A percentile compares a stretch with the other conserved stretches of the same genome.
These are phyloP conservation scores for Inga leiocalycina DNA, from an alignment of 306 rosid species.

Conservation along the genomic window DNA sequence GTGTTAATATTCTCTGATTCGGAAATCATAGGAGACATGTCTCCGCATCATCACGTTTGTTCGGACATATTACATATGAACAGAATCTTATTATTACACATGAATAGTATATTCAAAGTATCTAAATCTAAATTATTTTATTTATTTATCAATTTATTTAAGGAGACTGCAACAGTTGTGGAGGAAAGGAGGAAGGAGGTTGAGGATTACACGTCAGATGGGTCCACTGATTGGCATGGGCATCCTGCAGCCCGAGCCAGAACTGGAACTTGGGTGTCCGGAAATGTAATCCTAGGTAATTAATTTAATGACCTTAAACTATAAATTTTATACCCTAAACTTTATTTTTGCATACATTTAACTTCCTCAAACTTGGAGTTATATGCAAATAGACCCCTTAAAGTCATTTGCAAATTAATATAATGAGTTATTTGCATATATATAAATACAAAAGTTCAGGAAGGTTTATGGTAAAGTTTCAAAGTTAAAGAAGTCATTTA, in stretches of 20 bases:
- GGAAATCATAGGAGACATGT: background rate
- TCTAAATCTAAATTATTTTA: background rate
- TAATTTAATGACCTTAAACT: too few relatives aligned
- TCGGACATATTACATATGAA: too few relatives aligned
- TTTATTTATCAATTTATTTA: background rate
- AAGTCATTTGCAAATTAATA: too few relatives aligned
- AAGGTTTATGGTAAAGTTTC: too few relatives aligned
- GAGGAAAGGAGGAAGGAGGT: conserved; percentile 29
- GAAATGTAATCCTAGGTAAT: conserved; percentile 61
- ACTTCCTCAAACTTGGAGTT: too few relatives aligned
- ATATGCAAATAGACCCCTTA: too few relatives aligned
- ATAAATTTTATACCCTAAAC: too few relatives aligned
- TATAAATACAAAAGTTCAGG: too few relatives aligned
- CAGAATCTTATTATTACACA: background rate
- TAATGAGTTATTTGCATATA: too few relatives aligned
- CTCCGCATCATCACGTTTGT: background rate
- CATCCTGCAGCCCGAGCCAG: conserved; percentile 50
- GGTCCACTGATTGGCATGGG: conserved; percentile 65
- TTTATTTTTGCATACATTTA: too few relatives aligned
- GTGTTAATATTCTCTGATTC: background rate
- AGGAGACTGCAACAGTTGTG: conserved; percentile 27
- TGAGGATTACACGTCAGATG: conserved; percentile 49
- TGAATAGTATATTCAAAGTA: background rate
- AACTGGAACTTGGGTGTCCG: conserved; percentile 70
- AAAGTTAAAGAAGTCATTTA: too few relatives aligned